A percentile compares a stretch with the other conserved stretches of the same genome.
Conservation (phyloP, 129 eudicot species). For the Apium graveolens region DNA sequence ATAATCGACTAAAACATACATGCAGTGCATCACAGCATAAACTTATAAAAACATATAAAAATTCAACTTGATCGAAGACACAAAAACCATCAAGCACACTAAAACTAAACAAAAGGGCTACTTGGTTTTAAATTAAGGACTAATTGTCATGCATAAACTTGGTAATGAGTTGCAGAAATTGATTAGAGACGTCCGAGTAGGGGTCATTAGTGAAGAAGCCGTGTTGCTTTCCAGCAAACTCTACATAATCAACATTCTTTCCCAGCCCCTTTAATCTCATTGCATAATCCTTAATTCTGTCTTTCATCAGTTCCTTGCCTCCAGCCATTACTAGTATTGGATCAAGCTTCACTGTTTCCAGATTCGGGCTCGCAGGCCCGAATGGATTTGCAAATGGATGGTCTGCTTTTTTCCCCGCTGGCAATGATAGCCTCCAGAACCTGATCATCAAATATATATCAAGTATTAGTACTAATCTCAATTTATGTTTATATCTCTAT, state of each 20-base stretch:
- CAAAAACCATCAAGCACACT: neutral
- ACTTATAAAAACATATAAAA: neutral
- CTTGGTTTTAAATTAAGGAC: neutral
- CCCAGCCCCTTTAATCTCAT: conserved; percentile 38
- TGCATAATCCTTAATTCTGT: conserved; percentile 52
- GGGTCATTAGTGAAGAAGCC: conserved; percentile 65
- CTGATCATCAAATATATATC: conserved; percentile 24
- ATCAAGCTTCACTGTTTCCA: conserved; percentile 41
- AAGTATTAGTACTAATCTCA: neutral
- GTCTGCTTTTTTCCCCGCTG: conserved; percentile 46
- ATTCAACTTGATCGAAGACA: neutral
- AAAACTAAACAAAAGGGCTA: neutral
- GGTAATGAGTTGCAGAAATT: conserved; percentile 29
- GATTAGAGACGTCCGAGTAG: conserved; percentile 37
- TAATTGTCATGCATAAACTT: conserved; percentile 32
- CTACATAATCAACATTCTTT: conserved; percentile 40
- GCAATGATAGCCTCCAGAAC: conserved; percentile 83
- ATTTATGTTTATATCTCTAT: neutral
- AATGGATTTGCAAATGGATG: conserved; percentile 82
- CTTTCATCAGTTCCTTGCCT: conserved; percentile 64
- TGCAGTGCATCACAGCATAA: neutral
- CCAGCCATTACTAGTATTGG: conserved; percentile 63
- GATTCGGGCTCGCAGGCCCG: conserved; percentile 54
- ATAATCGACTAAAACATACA: neutral
- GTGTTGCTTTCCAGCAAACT: conserved; percentile 53